Conservation (phyloP, 1,139 yeast species). For the Insectozyma bohioensis region DNA sequence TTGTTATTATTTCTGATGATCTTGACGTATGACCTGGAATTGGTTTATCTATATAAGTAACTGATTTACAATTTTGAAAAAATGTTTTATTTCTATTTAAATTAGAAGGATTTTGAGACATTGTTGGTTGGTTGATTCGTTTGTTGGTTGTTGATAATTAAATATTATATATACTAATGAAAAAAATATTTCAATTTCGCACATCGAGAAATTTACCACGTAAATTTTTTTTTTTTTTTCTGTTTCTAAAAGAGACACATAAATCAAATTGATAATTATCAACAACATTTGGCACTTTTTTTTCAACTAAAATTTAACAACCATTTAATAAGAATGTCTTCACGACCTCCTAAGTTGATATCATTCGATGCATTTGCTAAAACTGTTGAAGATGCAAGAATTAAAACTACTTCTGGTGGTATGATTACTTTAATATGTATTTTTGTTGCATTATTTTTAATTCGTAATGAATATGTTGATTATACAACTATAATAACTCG, state of each 20-base stretch:
- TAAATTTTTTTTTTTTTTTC: no score
- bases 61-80: slow-evolving; percentile 25
- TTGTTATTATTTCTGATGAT: slow-evolving; percentile 30
- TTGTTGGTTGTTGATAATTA: background rate
- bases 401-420: slow-evolving; percentile 89
- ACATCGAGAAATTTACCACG: no score
- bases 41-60: slow-evolving; percentile 25
- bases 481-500: slow-evolving; percentile 65
- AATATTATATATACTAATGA: no score
- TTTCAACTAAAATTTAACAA: no score
- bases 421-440: slow-evolving; percentile 75
- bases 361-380: slow-evolving; percentile 89
- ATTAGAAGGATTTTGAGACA: no score
- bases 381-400: slow-evolving; percentile 90
- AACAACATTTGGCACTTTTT: no score
- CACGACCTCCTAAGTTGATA: slow-evolving; percentile 53
- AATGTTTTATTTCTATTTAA: slow-evolving; percentile 19
- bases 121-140: no score
- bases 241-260: no score
- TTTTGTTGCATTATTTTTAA: slow-evolving; percentile 58
- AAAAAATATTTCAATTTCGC: no score
- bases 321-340: slow-evolving; percentile 10
- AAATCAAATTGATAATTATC: no score
- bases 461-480: slow-evolving; percentile 73
- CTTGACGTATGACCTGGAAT: slow-evolving; percentile 24